Evolutionary conservation across 345 rosid genomes (phyloP), one percentile per base, ranked within the genome.

Genomic region (Bretschneidera sinensis): DNA sequence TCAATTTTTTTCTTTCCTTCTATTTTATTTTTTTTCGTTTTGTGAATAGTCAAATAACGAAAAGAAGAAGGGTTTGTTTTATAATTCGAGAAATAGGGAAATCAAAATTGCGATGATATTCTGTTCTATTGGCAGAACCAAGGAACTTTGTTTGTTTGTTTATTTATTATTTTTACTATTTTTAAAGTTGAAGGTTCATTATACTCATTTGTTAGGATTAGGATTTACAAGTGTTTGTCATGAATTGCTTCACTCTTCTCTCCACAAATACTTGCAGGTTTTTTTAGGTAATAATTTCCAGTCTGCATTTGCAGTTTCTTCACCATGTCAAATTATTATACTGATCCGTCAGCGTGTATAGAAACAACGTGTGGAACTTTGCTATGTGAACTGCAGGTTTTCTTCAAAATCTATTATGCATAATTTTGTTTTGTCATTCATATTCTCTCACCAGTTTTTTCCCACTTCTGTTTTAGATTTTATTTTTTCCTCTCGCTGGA

Each of bases 291-390:
- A 28, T 8, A 28, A 8, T 28, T 28, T 2, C 33, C 24, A n/a
- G 21, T 45, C 18, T 67, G 6, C 39, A 21, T 49, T 39, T 34
- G 35, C 45, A 33, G 60, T 47, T 31, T 52, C 35, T 43, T 53
- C 72, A 47, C 43, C 53, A 79, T 77, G 84, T 65, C 54, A 34
- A 63, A 65, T 57, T 71, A 31, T 22, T 53, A 66, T 21, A 60
- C 64, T 47, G 69, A 75, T 52, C 78, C 70, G 54, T 62, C 76
- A 51, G 59, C 65, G 2, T 25, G 65, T 21, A 57, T 71, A 0
- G 84, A 84, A 70, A 76, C 79, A n/a, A 80, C 88, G 17, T 82
- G 94, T 68, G 79, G 81, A 33, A 68, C 78, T 17, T 57, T 86
- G 60, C 78, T 86, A 22, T 19, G 66, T 49, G 84, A 84, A 64